phyloP scores from a whole-genome alignment of 2,329 filamentous ascomycete genomes.

The Thelonectria olida region DNA sequence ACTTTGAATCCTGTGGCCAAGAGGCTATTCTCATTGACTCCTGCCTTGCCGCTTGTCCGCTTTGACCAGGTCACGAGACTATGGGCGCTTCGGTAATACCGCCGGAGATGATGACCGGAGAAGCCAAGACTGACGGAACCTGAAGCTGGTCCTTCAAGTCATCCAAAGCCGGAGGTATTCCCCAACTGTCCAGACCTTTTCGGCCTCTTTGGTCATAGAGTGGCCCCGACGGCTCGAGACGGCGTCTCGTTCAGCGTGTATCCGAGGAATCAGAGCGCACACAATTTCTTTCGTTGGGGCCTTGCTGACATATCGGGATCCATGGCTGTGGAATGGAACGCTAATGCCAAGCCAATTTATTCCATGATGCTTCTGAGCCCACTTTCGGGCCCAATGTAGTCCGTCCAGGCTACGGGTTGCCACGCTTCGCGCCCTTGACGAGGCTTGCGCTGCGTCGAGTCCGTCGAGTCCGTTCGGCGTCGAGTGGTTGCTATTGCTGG shows the following conservation, averaged over 20 bases:
- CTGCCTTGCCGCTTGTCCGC: neutral
- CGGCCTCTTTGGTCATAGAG: neutral
- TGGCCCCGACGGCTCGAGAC: conserved; percentile 23
- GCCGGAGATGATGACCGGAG: conserved; percentile 9
- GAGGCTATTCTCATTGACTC: neutral
- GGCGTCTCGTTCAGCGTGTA: conserved; percentile 7
- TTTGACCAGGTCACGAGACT: conserved; percentile 18
- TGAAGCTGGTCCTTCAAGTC: neutral
- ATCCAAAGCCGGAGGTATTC: neutral
- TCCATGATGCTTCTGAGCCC: conserved; percentile 30
- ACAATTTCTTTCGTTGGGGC: conserved; percentile 29
- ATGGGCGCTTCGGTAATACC: conserved; percentile 8
- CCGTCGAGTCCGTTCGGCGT: neutral
- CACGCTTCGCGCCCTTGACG: conserved; percentile 8
- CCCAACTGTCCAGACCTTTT: neutral
- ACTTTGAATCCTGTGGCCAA: neutral
- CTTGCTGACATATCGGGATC: conserved; percentile 32
- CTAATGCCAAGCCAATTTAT: conserved; percentile 27
- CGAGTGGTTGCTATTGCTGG: neutral
- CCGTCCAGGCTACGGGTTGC: neutral
- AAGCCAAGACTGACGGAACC: neutral
- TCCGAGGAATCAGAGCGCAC: conserved; percentile 31
- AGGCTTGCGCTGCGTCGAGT: neutral
- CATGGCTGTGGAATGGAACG: conserved; percentile 28
- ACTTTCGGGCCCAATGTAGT: conserved; percentile 13